phyloP scores from a whole-genome alignment of 345 rosid genomes.

The Nephelium lappaceum region DNA sequence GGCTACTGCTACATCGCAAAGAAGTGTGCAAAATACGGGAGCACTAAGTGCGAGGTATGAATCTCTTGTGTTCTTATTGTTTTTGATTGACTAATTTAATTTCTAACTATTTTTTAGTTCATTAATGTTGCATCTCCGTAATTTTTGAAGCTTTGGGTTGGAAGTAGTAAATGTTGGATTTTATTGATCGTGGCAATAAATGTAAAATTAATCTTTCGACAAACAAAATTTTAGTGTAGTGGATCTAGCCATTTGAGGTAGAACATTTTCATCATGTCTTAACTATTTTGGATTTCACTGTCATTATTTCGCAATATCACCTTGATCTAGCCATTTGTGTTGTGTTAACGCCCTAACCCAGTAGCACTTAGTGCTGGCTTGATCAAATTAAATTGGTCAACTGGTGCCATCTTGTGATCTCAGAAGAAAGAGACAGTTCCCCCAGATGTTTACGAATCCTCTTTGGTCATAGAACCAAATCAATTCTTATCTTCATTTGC shows the following conservation, averaged over 20 bases:
- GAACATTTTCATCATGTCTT: neutral
- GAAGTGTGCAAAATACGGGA: conserved; percentile 57
- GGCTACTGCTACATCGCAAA: conserved; percentile 44
- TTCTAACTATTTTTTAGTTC: neutral
- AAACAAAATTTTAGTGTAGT: neutral
- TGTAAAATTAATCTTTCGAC: neutral
- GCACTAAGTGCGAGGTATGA: conserved; percentile 68
- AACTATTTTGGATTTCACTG: neutral
- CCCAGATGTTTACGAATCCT: neutral
- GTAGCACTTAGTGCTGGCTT: neutral
- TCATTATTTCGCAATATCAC: neutral
- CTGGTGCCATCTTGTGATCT: neutral
- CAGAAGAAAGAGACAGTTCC: neutral
- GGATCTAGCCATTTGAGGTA: neutral
- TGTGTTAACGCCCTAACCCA: neutral
- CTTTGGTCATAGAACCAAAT: neutral
- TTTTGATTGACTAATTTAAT: neutral
- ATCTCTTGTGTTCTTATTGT: conserved; percentile 6
- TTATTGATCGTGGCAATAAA: neutral
- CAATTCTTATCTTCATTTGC: neutral
- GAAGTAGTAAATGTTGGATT: conserved; percentile 3
- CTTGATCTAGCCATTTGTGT: too few species aligned
- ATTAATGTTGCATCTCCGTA: neutral
- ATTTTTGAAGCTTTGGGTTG: conserved; percentile 1
- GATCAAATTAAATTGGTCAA: neutral